Conservation (phyloP, 2,329 filamentous ascomycete species). For the Bipolaris sorokiniana region DNA sequence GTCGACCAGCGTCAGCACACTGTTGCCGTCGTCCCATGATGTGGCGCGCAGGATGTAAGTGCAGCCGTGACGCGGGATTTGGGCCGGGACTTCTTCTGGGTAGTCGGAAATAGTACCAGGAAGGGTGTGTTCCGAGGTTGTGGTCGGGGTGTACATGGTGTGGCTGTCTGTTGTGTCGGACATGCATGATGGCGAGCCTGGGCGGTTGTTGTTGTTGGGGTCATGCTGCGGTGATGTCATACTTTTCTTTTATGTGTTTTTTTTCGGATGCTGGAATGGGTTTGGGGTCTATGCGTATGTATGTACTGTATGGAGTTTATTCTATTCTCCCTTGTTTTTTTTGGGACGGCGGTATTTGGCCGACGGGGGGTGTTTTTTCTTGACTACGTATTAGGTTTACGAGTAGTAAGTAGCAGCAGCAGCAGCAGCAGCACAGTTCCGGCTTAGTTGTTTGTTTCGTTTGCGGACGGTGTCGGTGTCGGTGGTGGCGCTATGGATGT, state of each 20-base stretch:
- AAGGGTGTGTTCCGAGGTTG: background rate
- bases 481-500: too few relatives aligned
- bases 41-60: constrained; percentile 16
- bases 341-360: too few relatives aligned
- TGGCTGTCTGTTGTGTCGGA: constrained; percentile 5
- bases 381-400: too few relatives aligned
- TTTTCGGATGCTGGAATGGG: background rate
- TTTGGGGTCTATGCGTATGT: too few relatives aligned
- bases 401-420: too few relatives aligned
- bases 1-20: constrained; percentile 17
- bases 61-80: constrained; percentile 8
- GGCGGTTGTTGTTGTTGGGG: background rate
- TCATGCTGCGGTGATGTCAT: background rate
- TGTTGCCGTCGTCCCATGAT: constrained; percentile 7
- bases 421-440: too few relatives aligned
- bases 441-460: too few relatives aligned
- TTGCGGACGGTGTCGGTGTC: too few relatives aligned
- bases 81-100: constrained; percentile 1
- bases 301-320: too few relatives aligned
- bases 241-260: background rate
- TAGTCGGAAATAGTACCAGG: background rate
- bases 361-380: too few relatives aligned
- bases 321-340: too few relatives aligned
- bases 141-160: constrained; percentile 8
- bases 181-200: background rate